Conservation (phyloP, 331 rosid species). For the Quercus phellos region DNA sequence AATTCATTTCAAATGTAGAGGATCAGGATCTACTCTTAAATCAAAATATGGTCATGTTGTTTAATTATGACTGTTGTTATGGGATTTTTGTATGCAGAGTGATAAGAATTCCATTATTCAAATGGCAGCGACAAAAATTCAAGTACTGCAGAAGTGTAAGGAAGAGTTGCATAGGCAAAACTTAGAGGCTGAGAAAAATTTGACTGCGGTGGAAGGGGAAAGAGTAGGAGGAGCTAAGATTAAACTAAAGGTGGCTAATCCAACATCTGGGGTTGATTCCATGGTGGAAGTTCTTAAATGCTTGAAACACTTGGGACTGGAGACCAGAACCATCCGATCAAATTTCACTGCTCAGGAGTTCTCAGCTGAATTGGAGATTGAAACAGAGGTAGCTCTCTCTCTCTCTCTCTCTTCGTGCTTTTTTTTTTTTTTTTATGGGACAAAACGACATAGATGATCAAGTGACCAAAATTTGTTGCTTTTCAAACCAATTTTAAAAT, state of each 20-base stretch:
- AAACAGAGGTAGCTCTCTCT: slow-evolving; percentile 29
- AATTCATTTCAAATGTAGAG: no score
- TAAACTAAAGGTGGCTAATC: slow-evolving; percentile 32
- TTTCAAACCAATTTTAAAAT: no score
- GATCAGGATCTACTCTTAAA: not conserved
- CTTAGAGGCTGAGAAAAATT: slow-evolving; percentile 28
- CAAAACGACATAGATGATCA: no score
- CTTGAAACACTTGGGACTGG: slow-evolving; percentile 39
- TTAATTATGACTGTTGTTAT: not conserved
- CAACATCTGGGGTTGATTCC: slow-evolving; percentile 50
- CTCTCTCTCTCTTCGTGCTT: no score
- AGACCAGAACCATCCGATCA: slow-evolving; percentile 37
- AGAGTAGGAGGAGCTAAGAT: slow-evolving; percentile 10
- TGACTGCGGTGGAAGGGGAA: slow-evolving; percentile 13
- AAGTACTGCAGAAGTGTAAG: slow-evolving; percentile 30
- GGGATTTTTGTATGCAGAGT: slow-evolving; percentile 27
- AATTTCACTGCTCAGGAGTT: slow-evolving; percentile 37
- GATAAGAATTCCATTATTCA: slow-evolving; percentile 65
- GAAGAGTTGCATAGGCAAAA: slow-evolving; percentile 40
- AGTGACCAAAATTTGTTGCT: no score
- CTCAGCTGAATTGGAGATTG: slow-evolving; percentile 36
- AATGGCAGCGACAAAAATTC: slow-evolving; percentile 43
- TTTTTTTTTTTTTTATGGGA: no score
- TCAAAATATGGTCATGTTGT: no score
- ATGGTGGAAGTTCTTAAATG: slow-evolving; percentile 45